Percentiles rank a stretch among this genome's conserved stretches.
phyloP scores from a whole-genome alignment of 331 rosid genomes.

The Quercus phellos region DNA sequence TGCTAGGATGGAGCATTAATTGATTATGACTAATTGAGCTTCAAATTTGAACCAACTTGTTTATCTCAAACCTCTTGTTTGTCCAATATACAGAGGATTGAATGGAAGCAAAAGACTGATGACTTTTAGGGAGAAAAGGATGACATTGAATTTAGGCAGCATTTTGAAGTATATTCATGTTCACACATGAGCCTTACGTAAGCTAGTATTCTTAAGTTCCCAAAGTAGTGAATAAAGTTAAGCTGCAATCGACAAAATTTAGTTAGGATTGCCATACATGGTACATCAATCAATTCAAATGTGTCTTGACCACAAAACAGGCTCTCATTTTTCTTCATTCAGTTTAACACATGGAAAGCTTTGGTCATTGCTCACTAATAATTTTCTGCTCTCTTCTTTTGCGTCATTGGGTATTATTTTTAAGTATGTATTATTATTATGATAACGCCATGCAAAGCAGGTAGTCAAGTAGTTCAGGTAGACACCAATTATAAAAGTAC shows the following conservation, averaged over 20 bases:
- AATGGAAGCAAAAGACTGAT: slow-evolving; percentile 18
- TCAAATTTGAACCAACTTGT: slow-evolving; percentile 18
- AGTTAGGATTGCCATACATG: not conserved
- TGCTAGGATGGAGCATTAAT: slow-evolving; percentile 15
- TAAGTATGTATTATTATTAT: not conserved
- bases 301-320: not conserved
- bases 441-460: slow-evolving; percentile 8
- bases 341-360: slow-evolving; percentile 3
- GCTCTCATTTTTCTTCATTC: slow-evolving; percentile 21
- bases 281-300: slow-evolving; percentile 9
- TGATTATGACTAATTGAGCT: slow-evolving; percentile 24
- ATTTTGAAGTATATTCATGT: slow-evolving; percentile 12
- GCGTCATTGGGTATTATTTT: not conserved
- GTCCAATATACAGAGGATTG: not conserved
- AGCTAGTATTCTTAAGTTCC: slow-evolving; percentile 15
- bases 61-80: slow-evolving; percentile 11
- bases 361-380: not conserved
- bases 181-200: slow-evolving; percentile 19
- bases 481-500: slow-evolving; percentile 7
- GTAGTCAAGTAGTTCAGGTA: slow-evolving; percentile 31
- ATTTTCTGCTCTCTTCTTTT: not conserved
- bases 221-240: slow-evolving; percentile 19
- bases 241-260: slow-evolving; percentile 27
- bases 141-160: slow-evolving; percentile 28
- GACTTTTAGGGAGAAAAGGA: slow-evolving; percentile 17